phyloP scores from a whole-genome alignment of 2,329 filamentous ascomycete species.

The Paecilomyces niveus region DNA sequence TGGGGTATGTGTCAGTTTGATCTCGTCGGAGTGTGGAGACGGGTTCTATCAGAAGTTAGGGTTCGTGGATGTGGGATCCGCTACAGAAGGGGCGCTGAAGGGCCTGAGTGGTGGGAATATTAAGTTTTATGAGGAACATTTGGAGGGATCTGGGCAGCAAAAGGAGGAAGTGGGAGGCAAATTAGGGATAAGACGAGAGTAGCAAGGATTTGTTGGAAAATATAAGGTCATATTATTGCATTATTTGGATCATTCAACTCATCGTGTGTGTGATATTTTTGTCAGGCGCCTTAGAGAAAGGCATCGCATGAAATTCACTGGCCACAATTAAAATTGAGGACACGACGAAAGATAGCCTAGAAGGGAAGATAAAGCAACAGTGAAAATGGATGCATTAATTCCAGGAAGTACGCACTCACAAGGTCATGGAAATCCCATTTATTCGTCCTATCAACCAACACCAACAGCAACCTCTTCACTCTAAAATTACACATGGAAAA shows the following conservation, averaged over 20 bases:
- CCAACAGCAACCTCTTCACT: not conserved
- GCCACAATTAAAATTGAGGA: too few relatives aligned
- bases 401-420: not conserved
- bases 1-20: constrained; percentile 31
- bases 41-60: constrained; percentile 33
- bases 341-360: too few relatives aligned
- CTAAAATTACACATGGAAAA: not conserved
- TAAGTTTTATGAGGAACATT: constrained; percentile 17
- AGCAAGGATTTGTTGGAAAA: not conserved
- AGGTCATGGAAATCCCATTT: not conserved
- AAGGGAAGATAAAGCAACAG: too few relatives aligned
- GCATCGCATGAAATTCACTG: too few relatives aligned
- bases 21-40: constrained; percentile 32
- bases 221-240: too few relatives aligned
- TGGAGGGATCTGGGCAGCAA: not conserved
- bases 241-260: too few relatives aligned
- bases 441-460: not conserved
- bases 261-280: too few relatives aligned
- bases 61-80: constrained; percentile 27
- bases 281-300: too few relatives aligned
- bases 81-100: constrained; percentile 23
- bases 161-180: not conserved
- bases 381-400: not conserved
- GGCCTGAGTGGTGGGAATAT: constrained; percentile 23
- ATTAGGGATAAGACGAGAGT: not conserved